Evolutionary conservation across 1,139 yeast species (phyloP).

Genomic region (Entelexis sorbosivorans): DNA sequence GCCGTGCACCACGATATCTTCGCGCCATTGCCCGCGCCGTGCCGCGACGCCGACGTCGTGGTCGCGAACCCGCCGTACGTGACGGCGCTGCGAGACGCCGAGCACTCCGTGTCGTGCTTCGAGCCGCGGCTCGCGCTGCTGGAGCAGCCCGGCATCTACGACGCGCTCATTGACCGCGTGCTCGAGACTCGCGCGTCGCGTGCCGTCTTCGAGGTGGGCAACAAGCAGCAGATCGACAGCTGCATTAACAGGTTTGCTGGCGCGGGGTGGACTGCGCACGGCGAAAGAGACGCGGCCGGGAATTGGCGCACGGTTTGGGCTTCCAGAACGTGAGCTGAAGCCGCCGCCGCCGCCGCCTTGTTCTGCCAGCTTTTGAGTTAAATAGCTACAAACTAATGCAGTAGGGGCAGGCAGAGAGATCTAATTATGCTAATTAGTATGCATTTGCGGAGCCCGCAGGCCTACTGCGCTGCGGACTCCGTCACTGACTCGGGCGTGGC

Average conservation of each 20-base stretch:
- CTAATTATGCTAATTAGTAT: background rate
- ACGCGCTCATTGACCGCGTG: constrained; percentile 41
- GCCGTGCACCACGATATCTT: constrained; percentile 6
- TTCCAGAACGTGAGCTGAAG: too few relatives aligned
- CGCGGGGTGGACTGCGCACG: constrained; percentile 21
- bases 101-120: constrained; percentile 51
- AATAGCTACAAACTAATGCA: too few relatives aligned
- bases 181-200: constrained; percentile 35
- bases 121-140: constrained; percentile 73
- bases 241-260: constrained; percentile 6
- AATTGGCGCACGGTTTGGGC: constrained; percentile 24
- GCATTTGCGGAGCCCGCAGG: too few relatives aligned
- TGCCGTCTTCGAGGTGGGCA: constrained; percentile 39
- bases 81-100: constrained; percentile 36
- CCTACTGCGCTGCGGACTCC: background rate
- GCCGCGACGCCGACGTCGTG: constrained; percentile 39
- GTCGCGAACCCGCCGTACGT: constrained; percentile 89
- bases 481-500: background rate
- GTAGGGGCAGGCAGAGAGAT: too few relatives aligned
- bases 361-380: too few relatives aligned
- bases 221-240: constrained; percentile 28
- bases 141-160: constrained; percentile 65
- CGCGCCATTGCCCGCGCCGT: constrained; percentile 9
- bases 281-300: constrained; percentile 21
- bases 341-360: too few relatives aligned